These are phyloP conservation scores for Prunus fruticosa DNA, from an alignment of 306 rosid species.

Conservation along the genomic window DNA sequence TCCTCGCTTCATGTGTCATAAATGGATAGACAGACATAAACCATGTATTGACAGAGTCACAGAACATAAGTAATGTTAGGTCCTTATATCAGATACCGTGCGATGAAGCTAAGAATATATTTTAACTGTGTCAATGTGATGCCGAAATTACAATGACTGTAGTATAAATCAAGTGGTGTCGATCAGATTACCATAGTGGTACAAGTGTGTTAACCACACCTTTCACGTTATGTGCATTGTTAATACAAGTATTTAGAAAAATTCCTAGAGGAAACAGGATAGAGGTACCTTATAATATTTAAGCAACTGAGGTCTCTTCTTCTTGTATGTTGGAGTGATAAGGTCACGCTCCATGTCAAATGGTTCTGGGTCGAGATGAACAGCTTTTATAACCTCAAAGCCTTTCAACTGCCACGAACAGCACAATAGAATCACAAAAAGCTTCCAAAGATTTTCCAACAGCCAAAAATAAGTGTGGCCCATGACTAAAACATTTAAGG, in stretches of 20 bases:
- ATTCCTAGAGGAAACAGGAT: neutral
- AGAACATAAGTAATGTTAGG: neutral
- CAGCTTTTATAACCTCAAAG: constrained; percentile 68
- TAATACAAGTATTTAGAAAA: neutral
- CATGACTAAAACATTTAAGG: neutral
- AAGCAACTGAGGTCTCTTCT: constrained; percentile 87
- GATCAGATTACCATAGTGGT: neutral
- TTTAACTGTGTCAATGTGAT: neutral
- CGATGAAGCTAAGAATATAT: neutral
- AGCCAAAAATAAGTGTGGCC: neutral
- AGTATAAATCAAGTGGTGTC: neutral
- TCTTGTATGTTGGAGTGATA: constrained; percentile 89
- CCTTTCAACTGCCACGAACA: constrained; percentile 80
- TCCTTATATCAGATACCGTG: neutral
- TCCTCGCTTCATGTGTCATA: neutral
- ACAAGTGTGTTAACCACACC: neutral
- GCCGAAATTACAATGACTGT: neutral
- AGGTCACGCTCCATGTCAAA: constrained; percentile 97
- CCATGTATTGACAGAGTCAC: neutral
- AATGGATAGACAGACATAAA: neutral
- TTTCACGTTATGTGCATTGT: neutral
- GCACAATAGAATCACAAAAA: constrained; percentile 13
- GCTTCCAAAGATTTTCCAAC: constrained; percentile 10
- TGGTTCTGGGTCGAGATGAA: constrained; percentile 82
- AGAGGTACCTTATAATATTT: constrained; percentile 77